phyloP scores from a whole-genome alignment of 352 stramenopile species.

The Globisporangium paroecandrum region DNA sequence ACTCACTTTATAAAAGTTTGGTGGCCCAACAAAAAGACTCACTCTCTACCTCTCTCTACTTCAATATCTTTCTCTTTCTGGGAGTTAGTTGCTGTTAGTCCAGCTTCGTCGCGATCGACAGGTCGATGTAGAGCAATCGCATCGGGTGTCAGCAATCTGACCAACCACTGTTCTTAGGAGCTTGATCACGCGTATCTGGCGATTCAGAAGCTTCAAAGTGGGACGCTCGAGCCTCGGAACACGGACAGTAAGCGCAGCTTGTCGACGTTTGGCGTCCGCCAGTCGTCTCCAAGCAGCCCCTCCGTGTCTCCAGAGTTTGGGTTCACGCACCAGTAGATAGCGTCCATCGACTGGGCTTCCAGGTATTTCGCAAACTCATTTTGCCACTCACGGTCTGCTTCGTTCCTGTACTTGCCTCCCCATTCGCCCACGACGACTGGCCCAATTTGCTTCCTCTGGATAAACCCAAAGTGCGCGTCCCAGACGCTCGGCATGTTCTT shows the following conservation, averaged over 20 bases:
- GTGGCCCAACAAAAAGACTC: not conserved
- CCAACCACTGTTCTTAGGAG: too few relatives aligned
- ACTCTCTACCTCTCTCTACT: not conserved
- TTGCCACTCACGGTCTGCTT: conserved; percentile 47
- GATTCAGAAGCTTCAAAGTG: not conserved
- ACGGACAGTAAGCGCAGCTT: conserved; percentile 44
- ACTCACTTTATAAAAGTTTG: not conserved
- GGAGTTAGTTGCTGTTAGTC: conserved; percentile 11
- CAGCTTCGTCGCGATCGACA: conserved; percentile 33
- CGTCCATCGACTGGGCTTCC: conserved; percentile 23
- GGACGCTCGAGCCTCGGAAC: conserved; percentile 36
- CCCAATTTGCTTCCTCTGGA: conserved; percentile 24
- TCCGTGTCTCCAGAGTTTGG: conserved; percentile 60
- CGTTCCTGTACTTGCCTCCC: conserved; percentile 38
- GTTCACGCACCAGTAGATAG: conserved; percentile 71
- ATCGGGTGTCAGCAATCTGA: not conserved
- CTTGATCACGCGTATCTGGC: too few relatives aligned
- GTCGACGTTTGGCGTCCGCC: conserved; percentile 40
- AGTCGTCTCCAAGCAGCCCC: conserved; percentile 53
- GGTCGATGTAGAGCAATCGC: conserved; percentile 63
- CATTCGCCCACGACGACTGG: conserved; percentile 61
- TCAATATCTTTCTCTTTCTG: not conserved
- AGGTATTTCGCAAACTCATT: conserved; percentile 41
- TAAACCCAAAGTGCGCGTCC: conserved; percentile 54
- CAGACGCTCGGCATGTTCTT: conserved; percentile 53